Conservation (phyloP, 768 basidiomycete genomes). For the Trametes sanguinea region DNA sequence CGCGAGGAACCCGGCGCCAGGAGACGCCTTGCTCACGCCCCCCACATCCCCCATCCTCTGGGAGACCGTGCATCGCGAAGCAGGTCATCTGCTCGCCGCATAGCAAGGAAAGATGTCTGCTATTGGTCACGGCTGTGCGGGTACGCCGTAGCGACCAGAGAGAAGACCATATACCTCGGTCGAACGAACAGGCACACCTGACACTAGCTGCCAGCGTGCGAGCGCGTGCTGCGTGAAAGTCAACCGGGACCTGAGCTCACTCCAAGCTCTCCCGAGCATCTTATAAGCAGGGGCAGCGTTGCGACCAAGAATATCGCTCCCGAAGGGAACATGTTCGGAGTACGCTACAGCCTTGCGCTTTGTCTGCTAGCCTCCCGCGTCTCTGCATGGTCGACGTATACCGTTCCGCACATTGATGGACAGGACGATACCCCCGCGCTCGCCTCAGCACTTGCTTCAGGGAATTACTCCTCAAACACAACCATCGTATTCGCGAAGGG, state of each 20-base stretch:
- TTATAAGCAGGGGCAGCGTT: too few species aligned
- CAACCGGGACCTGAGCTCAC: background rate
- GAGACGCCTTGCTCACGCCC: background rate
- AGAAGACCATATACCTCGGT: background rate
- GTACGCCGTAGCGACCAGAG: background rate
- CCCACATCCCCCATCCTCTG: background rate
- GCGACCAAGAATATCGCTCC: background rate
- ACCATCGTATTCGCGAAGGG: conserved; percentile 61
- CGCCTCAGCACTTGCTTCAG: conserved; percentile 41
- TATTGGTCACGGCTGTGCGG: background rate
- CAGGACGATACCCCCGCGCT: conserved; percentile 56
- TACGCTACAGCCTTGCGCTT: background rate
- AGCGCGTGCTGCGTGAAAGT: background rate
- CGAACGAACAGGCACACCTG: background rate
- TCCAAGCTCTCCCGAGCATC: too few species aligned
- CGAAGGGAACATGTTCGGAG: background rate
- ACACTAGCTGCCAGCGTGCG: background rate
- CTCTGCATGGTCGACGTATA: conserved; percentile 49
- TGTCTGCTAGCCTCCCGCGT: conserved; percentile 17
- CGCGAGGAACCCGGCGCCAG: too few species aligned
- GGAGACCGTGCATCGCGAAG: background rate
- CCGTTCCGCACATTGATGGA: conserved; percentile 50
- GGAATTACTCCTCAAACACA: conserved; percentile 36
- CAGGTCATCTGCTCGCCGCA: background rate
- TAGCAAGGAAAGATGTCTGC: background rate